A percentile compares a stretch with the other conserved stretches of the same genome.
Conservation (phyloP, 2,329 filamentous ascomycete species). For the Acephala macrosclerotiorum region DNA sequence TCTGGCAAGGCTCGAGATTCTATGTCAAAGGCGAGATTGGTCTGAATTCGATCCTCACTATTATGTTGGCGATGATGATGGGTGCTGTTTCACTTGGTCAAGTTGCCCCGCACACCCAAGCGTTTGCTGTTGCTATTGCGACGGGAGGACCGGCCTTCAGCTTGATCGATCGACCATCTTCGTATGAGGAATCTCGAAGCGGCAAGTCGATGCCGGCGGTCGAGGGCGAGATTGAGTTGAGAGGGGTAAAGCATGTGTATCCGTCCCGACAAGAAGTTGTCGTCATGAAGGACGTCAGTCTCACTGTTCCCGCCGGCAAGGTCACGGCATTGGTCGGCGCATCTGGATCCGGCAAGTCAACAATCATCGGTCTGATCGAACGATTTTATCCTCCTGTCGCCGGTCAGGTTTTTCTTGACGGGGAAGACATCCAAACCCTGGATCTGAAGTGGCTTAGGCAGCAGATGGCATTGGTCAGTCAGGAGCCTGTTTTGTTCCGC, state of each 20-base stretch:
- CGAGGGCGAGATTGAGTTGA: constrained; percentile 44
- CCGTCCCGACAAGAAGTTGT: constrained; percentile 39
- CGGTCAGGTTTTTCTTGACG: constrained; percentile 26
- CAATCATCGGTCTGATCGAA: constrained; percentile 62
- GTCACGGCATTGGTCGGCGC: constrained; percentile 50
- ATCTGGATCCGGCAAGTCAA: constrained; percentile 81
- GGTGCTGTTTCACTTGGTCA: constrained; percentile 89
- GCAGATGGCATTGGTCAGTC: constrained; percentile 84
- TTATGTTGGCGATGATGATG: constrained; percentile 77
- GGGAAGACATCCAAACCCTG: constrained; percentile 51
- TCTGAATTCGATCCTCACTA: constrained; percentile 25
- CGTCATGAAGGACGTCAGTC: constrained; percentile 48
- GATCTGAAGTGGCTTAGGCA: constrained; percentile 63
- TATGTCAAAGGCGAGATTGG: constrained; percentile 25
- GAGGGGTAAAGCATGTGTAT: constrained; percentile 33
- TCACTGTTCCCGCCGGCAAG: constrained; percentile 50
- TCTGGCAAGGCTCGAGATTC: constrained; percentile 33
- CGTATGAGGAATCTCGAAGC: constrained; percentile 70
- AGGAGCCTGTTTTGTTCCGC: constrained; percentile 70
- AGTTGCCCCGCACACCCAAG: constrained; percentile 81
- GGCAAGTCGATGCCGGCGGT: constrained; percentile 76
- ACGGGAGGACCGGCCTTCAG: constrained; percentile 89
- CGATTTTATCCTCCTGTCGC: constrained; percentile 53
- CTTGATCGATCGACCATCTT: constrained; percentile 86
- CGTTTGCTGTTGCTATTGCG: constrained; percentile 81